Evolutionary conservation across 2,329 filamentous ascomycete genomes (phyloP), one percentile per base, ranked within the genome.

Genomic region (Blastomyces parvus): DNA sequence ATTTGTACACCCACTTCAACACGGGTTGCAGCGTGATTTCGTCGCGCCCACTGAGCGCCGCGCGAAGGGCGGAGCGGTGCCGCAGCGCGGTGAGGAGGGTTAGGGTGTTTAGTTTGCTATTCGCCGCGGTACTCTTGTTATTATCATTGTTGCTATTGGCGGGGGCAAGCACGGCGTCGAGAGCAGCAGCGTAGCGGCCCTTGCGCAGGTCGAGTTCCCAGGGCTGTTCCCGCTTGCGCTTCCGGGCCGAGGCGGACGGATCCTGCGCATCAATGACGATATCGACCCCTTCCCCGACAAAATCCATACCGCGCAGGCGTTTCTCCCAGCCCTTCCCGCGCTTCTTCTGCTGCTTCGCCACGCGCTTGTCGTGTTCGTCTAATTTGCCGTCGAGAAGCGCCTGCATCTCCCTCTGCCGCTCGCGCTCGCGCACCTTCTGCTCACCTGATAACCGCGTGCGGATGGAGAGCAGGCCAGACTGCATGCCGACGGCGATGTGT

Each of bases 401-500:
- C 67, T 89, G 81, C 90, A 96, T 95, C 75, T 90, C 90, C 79
- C 88, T 90, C 72, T 89, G 87, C 60, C 88, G 85, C 74, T 93
- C 89, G 33, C 84, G 82, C 69, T 90, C 88, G 66, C 85, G 86
- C 30, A 85, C 82, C 62, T 93, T 93, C 70, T 95, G 89, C 62
- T 89, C 82, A 5, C 91, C 91, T 0, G 89, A 91, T 14, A 96
- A 83, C n/a, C 91, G 86, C 0, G 93, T 97, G 72, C 89, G 88
- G 70, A 97, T 84, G 36, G 90, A 95, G 13, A 99, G 82, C n/a
- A 96, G 84, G 56, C 94, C 94, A 1, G 90, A 95, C 71, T 94
- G 88, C 87, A 97, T 93, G 74, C 93, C 94, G 1, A 99, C 94
- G 4, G 89, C 91, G 61, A 99, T 84, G 76, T 99, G 94, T 68